Conservation (phyloP, 1,139 yeast species). For the Blastobotrys aristatus region DNA sequence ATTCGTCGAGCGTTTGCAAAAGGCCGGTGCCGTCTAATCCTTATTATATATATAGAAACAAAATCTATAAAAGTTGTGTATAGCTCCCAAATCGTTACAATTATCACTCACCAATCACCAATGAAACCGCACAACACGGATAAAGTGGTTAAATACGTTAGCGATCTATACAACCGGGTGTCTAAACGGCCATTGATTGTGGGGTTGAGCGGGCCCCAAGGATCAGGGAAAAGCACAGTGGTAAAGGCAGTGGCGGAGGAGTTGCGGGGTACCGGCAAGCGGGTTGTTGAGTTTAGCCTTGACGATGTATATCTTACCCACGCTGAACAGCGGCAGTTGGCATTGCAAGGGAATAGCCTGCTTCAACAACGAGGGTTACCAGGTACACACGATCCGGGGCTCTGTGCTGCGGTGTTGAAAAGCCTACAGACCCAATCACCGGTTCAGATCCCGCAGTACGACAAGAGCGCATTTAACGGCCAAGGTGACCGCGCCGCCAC, state of each 20-base stretch:
- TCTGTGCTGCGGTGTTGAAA: constrained; percentile 35
- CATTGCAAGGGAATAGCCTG: constrained; percentile 46
- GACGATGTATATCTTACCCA: constrained; percentile 82
- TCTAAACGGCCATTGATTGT: constrained; percentile 47
- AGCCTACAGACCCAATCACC: constrained; percentile 25
- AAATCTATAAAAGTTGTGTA: background rate
- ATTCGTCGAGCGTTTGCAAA: constrained; percentile 72
- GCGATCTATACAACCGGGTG: background rate
- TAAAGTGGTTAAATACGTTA: constrained; percentile 13
- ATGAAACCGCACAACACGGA: constrained; percentile 13
- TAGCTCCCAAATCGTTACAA: background rate
- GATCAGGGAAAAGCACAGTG: constrained; percentile 81
- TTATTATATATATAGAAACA: background rate
- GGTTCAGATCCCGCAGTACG: constrained; percentile 61
- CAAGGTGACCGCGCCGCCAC: constrained; percentile 63
- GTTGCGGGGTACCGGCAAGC: constrained; percentile 38
- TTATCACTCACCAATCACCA: background rate
- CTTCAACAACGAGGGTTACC: constrained; percentile 84
- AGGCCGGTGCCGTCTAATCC: constrained; percentile 36
- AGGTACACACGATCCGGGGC: constrained; percentile 78
- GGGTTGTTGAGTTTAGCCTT: constrained; percentile 59
- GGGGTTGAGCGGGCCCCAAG: constrained; percentile 87
- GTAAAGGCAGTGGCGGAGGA: constrained; percentile 43
- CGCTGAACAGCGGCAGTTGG: constrained; percentile 49
- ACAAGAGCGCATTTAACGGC: constrained; percentile 69